These are phyloP conservation scores for Zygotorulaspora chibaensis DNA, from an alignment of 805 yeast genomes.

Conservation along the genomic window DNA sequence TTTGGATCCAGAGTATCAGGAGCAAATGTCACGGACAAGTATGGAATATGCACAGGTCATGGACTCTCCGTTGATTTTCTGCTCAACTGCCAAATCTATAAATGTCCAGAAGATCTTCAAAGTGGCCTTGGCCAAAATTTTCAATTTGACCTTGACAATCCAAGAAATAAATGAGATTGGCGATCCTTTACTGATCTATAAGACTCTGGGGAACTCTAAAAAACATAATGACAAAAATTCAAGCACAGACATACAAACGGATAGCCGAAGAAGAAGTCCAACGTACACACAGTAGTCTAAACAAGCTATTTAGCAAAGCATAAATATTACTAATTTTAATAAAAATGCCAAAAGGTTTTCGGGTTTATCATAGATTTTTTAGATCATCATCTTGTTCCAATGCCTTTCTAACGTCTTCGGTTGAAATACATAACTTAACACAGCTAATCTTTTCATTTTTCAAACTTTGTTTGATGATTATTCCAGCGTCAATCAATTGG, in stretches of 20 bases:
- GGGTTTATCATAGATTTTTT: constrained; percentile 26
- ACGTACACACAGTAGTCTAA: neutral
- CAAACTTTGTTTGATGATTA: constrained; percentile 61
- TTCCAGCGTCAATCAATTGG: constrained; percentile 76
- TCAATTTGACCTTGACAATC: constrained; percentile 74
- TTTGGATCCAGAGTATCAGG: constrained; percentile 73
- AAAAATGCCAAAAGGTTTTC: neutral
- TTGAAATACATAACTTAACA: constrained; percentile 63
- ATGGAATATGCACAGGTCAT: constrained; percentile 82
- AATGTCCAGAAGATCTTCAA: constrained; percentile 93
- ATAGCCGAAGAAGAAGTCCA: constrained; percentile 6
- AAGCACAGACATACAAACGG: neutral
- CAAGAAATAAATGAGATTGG: constrained; percentile 83
- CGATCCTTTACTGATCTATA: constrained; percentile 83
- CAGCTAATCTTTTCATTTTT: constrained; percentile 64
- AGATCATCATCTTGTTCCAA: constrained; percentile 53
- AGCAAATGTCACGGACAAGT: constrained; percentile 77
- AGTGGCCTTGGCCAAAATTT: constrained; percentile 82
- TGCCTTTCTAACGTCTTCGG: constrained; percentile 61
- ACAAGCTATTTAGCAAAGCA: neutral
- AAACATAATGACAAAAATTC: neutral
- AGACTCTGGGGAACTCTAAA: constrained; percentile 24
- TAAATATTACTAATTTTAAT: neutral
- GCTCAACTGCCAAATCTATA: constrained; percentile 88
- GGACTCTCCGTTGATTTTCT: constrained; percentile 80